These are phyloP conservation scores for Glycine tomentella DNA, from an alignment of 306 rosid species.

Conservation along the genomic window DNA sequence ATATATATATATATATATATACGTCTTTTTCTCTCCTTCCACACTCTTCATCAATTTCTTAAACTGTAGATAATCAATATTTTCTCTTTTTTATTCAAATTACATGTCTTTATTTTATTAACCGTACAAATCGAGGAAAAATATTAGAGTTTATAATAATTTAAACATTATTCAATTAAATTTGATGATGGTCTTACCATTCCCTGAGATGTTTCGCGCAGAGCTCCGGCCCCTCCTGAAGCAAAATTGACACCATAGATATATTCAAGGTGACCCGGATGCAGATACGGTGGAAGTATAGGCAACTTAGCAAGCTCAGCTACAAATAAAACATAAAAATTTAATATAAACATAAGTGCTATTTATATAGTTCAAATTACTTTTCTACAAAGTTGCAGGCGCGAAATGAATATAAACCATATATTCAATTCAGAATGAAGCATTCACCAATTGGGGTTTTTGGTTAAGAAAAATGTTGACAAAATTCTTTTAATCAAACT, in stretches of 20 bases:
- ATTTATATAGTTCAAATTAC: not conserved
- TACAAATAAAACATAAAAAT: constrained; percentile 6
- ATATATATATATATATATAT: too few species aligned
- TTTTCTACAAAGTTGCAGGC: not conserved
- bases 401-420: not conserved
- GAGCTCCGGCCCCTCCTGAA: constrained; percentile 71
- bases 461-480: not conserved
- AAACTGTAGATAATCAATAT: too few species aligned
- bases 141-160: too few species aligned
- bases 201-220: constrained; percentile 51
- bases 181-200: constrained; percentile 19
- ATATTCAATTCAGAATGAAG: not conserved
- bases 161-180: too few species aligned
- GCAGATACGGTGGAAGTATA: constrained; percentile 53
- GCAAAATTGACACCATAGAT: constrained; percentile 66
- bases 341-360: not conserved
- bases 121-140: too few species aligned
- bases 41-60: too few species aligned
- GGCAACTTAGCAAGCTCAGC: constrained; percentile 63
- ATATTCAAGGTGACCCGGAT: constrained; percentile 46
- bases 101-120: too few species aligned
- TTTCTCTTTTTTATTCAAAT: too few species aligned
- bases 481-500: too few species aligned
- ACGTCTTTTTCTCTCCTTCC: too few species aligned
- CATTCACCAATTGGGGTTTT: not conserved